Evolutionary conservation across 768 basidiomycete species (phyloP).

Genomic region (Russula ochroleuca): DNA sequence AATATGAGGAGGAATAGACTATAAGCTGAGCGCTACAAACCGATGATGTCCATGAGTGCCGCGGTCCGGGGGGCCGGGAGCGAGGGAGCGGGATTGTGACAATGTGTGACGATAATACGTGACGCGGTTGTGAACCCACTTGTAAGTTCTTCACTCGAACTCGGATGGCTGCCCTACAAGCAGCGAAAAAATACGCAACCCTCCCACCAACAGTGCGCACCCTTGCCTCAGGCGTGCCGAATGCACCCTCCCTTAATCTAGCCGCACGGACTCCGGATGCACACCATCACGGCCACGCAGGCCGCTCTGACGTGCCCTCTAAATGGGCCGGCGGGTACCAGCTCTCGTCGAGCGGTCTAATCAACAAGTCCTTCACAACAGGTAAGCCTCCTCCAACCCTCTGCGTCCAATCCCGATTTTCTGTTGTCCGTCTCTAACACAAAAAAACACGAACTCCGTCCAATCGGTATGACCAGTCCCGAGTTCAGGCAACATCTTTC

Average conservation of each 20-base stretch:
- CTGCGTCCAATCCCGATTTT: too few relatives aligned
- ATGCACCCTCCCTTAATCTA: constrained; percentile 70
- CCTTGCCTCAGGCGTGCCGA: constrained; percentile 75
- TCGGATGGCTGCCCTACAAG: constrained; percentile 50
- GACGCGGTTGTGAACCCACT: not conserved
- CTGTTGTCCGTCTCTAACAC: not conserved
- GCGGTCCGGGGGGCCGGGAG: not conserved
- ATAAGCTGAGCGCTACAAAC: constrained; percentile 2
- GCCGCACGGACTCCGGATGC: constrained; percentile 57
- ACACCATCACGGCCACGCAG: constrained; percentile 52
- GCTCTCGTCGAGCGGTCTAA: constrained; percentile 49
- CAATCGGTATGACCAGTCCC: constrained; percentile 38
- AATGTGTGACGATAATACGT: not conserved
- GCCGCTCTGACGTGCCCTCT: constrained; percentile 60
- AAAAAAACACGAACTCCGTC: not conserved
- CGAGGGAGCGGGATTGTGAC: constrained; percentile 10
- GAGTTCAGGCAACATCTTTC: constrained; percentile 46
- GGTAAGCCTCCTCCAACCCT: constrained; percentile 44
- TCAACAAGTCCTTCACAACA: constrained; percentile 58
- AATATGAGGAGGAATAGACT: not conserved
- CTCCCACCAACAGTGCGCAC: constrained; percentile 76
- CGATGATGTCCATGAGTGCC: constrained; percentile 5
- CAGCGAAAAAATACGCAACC: constrained; percentile 77
- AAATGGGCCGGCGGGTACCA: constrained; percentile 54
- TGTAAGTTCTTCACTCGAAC: constrained; percentile 9